These are phyloP conservation scores for Canna indica DNA, from an alignment of 176 grass and related monocot species.

Conservation along the genomic window DNA sequence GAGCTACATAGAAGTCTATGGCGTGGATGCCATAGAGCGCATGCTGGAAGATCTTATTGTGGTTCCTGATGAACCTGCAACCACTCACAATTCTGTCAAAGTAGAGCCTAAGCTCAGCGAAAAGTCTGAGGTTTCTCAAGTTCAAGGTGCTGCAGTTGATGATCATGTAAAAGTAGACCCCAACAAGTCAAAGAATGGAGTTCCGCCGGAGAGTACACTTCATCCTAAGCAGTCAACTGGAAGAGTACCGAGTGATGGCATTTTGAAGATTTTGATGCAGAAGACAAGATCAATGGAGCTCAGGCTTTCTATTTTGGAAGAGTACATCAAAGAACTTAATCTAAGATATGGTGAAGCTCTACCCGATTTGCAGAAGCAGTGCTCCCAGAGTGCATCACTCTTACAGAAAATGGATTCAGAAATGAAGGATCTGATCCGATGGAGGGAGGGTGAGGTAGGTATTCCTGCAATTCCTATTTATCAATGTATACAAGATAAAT, in stretches of 20 bases:
- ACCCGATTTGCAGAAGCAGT: constrained; percentile 51
- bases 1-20: constrained; percentile 68
- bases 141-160: constrained; percentile 8
- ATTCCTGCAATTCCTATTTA: background rate
- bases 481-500: background rate
- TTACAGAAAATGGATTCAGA: constrained; percentile 46
- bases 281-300: constrained; percentile 45
- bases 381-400: constrained; percentile 24
- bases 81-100: constrained; percentile 8
- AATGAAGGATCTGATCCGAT: constrained; percentile 24
- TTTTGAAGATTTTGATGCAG: constrained; percentile 91
- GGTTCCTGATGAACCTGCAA: constrained; percentile 20
- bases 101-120: constrained; percentile 1
- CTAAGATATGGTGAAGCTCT: constrained; percentile 41
- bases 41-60: constrained; percentile 76
- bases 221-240: constrained; percentile 13
- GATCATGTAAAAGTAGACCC: constrained; percentile 8
- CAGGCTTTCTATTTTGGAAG: constrained; percentile 41
- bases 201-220: background rate
- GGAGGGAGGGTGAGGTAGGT: constrained; percentile 37
- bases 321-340: constrained; percentile 56
- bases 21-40: constrained; percentile 61
- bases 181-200: constrained; percentile 23
- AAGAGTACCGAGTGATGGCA: constrained; percentile 52
- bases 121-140: constrained; percentile 14